Base-by-base conservation (phyloP, 805 yeast genomes). In the Monosporozyma solicola region DNA sequence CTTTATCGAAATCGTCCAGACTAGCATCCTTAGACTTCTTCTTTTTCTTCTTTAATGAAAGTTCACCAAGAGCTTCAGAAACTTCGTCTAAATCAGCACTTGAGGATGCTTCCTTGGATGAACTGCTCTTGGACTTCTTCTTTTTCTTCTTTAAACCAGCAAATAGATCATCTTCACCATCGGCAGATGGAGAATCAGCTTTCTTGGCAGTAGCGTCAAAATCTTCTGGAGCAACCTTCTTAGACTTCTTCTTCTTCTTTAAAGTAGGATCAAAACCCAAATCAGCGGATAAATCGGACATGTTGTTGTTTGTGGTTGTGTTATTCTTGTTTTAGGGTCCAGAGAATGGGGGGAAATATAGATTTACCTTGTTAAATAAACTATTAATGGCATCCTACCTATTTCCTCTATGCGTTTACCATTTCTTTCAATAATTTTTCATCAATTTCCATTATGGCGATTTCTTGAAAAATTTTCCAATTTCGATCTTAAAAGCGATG, bases 61-160 rank as follows among this genome's bases (percentile, higher is more conserved):
- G 71, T 45, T 87, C 92, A 25, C 83, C 83, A 53, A 85, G 76
- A 57, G 83, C 80, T 57, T 83, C 87, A 35, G 83, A 74, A 41
- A 80, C 72, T 41, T 71, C 80, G 55, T 73, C 54, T 32, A 47
- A 13, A 50, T 70, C 45, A 22, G 41, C 37, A 29, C 32, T 74
- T 45, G 72, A 78, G 29, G 63, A 69, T 11, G 63, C 65, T 4
- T 68, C 77, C 9, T 67, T 70, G 8, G 67, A 70, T 41, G 57
- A 70, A 48, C 66, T 67, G 58, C 55, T 73, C 74, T 72, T 70
- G 57, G 82, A 73, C 72, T 87, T 79, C 85, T 87, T 87, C 80
- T 89, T 82, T 79, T 88, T 87, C 74, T 87, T 87, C 72, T 86
- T 87, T 66, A 89, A 74, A 9, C 94, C 92, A 33, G 89, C 79